A percentile compares a stretch with the other conserved stretches of the same genome.
These are phyloP conservation scores for Apium graveolens DNA, from an alignment of 129 eudicot species.

Conservation along the genomic window DNA sequence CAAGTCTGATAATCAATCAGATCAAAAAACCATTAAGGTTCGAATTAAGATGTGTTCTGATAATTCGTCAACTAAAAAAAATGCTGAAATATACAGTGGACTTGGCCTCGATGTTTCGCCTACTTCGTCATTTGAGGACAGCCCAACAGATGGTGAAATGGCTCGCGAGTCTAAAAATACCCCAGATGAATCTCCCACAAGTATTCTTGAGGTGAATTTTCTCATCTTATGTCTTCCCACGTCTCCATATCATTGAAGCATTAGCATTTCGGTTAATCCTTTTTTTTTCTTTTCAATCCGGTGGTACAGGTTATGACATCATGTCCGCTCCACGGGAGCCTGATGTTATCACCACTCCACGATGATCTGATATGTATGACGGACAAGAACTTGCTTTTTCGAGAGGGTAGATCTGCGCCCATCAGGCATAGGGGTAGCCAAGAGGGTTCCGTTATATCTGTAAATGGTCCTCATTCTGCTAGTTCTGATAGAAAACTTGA, in stretches of 20 bases:
- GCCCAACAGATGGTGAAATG: constrained; percentile 48
- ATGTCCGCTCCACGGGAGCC: constrained; percentile 40
- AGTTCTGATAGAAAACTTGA: constrained; percentile 29
- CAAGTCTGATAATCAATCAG: constrained; percentile 37
- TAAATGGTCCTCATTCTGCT: constrained; percentile 39
- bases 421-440: constrained; percentile 31
- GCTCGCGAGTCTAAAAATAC: constrained; percentile 25
- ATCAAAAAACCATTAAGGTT: constrained; percentile 68
- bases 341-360: constrained; percentile 70
- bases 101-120: constrained; percentile 96
- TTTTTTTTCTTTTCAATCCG: neutral
- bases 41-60: constrained; percentile 72
- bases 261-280: neutral
- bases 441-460: constrained; percentile 31
- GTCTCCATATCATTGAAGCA: neutral
- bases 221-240: neutral
- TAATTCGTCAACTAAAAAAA: constrained; percentile 47
- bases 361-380: constrained; percentile 38
- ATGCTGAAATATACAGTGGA: constrained; percentile 88
- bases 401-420: constrained; percentile 28
- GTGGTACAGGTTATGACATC: constrained; percentile 86
- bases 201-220: constrained; percentile 68
- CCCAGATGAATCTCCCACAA: constrained; percentile 62
- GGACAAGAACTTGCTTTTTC: constrained; percentile 38
- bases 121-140: constrained; percentile 65